phyloP scores from a whole-genome alignment of 2,329 filamentous ascomycete genomes.

The Berkeleyomyces rouxiae region DNA sequence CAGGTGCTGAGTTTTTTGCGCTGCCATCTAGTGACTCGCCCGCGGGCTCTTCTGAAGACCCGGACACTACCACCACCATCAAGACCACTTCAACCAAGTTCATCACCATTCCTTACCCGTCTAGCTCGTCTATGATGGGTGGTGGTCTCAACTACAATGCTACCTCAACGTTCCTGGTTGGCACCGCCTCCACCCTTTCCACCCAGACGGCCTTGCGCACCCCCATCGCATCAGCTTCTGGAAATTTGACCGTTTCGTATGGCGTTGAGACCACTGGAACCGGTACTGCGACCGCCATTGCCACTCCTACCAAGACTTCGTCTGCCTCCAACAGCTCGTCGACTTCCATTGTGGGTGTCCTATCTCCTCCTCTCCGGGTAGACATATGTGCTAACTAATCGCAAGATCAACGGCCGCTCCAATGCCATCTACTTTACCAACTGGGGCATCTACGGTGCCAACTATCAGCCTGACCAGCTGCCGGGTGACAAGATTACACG shows the following conservation, averaged over 20 bases:
- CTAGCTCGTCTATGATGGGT: not conserved
- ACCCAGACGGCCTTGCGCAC: not conserved
- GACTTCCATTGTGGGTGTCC: not conserved
- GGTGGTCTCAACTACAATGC: not conserved
- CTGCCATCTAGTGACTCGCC: not conserved
- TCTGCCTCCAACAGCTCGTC: not conserved
- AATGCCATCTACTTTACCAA: slow-evolving; percentile 39
- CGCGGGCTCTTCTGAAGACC: not conserved
- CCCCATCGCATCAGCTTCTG: not conserved
- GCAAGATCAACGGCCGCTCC: not conserved
- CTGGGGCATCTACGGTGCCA: slow-evolving; percentile 52
- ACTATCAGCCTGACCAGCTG: slow-evolving; percentile 54
- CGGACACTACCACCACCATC: slow-evolving; percentile 5
- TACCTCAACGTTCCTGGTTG: not conserved
- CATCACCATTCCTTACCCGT: slow-evolving; percentile 4
- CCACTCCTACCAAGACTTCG: not conserved
- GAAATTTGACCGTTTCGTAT: not conserved
- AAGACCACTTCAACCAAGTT: not conserved
- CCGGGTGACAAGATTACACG: slow-evolving; percentile 53
- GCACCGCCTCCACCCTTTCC: not conserved
- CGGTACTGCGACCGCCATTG: not conserved
- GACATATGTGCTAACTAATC: not conserved
- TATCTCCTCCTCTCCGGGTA: not conserved
- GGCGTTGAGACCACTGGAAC: not conserved
- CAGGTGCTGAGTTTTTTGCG: not conserved